Conservation (phyloP, 1,284 basidiomycete genomes). For the Ceratobasidium sp. region DNA sequence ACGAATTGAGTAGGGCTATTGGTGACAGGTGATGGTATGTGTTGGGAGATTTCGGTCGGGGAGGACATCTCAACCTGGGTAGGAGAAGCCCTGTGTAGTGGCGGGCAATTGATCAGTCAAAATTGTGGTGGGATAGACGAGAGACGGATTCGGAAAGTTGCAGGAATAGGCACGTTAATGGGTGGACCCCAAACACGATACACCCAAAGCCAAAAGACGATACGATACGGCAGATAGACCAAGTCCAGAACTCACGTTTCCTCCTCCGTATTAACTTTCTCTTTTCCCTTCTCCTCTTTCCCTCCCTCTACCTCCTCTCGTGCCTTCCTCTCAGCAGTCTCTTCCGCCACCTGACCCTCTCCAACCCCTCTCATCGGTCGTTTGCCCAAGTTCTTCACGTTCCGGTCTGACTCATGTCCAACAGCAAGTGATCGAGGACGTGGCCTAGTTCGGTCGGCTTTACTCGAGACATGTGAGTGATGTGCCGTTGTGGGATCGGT, state of each 20-base stretch:
- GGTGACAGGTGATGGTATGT: background rate
- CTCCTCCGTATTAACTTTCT: background rate
- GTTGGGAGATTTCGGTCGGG: conserved; percentile 11
- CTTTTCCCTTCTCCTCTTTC: conserved; percentile 6
- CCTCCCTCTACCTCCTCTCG: background rate
- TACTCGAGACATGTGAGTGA: background rate
- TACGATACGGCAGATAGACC: background rate
- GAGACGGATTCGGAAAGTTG: too few species aligned
- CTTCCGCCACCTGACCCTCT: background rate
- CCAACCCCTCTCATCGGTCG: conserved; percentile 2
- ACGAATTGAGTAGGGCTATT: conserved; percentile 15
- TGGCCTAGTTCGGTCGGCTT: background rate
- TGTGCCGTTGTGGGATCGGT: background rate
- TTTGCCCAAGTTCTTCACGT: background rate
- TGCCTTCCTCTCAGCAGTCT: background rate
- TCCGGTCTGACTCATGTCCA: conserved; percentile 31
- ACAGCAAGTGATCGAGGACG: conserved; percentile 26
- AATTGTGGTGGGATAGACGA: too few species aligned
- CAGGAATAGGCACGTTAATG: too few species aligned
- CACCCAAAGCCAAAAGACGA: conserved; percentile 1
- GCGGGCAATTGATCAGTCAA: too few species aligned
- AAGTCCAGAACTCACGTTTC: conserved; percentile 35
- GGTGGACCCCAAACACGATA: conserved; percentile 20
- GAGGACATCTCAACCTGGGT: conserved; percentile 6
- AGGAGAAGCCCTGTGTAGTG: too few species aligned